Conservation (phyloP, 352 stramenopile species). For the Globisporangium yorkense region DNA sequence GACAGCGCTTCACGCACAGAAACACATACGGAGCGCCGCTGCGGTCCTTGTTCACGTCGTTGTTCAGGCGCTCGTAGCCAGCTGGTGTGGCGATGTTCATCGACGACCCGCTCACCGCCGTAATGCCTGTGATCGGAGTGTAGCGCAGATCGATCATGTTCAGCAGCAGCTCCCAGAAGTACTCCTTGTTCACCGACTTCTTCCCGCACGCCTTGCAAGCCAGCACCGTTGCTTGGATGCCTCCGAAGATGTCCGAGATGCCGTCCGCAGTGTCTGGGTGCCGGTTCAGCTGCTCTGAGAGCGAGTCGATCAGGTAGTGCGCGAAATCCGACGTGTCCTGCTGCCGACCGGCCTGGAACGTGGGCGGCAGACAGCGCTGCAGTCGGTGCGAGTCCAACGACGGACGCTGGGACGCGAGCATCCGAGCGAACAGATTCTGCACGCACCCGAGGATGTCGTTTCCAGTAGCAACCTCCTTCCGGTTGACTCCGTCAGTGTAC, state of each 20-base stretch:
- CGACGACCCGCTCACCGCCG: slow-evolving; percentile 62
- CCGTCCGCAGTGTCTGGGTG: slow-evolving; percentile 46
- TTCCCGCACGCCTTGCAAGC: slow-evolving; percentile 81
- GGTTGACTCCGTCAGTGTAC: slow-evolving; percentile 22
- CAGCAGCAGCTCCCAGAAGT: slow-evolving; percentile 86
- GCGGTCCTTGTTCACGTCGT: slow-evolving; percentile 83
- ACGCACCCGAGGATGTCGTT: slow-evolving; percentile 49
- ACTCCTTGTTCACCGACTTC: slow-evolving; percentile 76
- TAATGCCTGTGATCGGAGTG: slow-evolving; percentile 81
- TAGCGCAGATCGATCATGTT: slow-evolving; percentile 89
- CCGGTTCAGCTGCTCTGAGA: slow-evolving; percentile 68
- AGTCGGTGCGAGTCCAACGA: slow-evolving; percentile 58
- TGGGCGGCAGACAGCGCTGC: slow-evolving; percentile 61
- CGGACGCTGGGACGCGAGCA: slow-evolving; percentile 66
- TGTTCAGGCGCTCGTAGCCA: slow-evolving; percentile 79
- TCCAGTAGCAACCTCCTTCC: slow-evolving; percentile 20
- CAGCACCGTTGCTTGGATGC: slow-evolving; percentile 74
- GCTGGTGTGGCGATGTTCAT: slow-evolving; percentile 55
- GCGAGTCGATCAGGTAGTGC: slow-evolving; percentile 78
- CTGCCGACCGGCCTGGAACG: slow-evolving; percentile 78
- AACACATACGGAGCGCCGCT: slow-evolving; percentile 76
- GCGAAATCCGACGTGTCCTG: slow-evolving; percentile 87
- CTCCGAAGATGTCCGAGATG: slow-evolving; percentile 74
- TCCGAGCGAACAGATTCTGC: slow-evolving; percentile 66
- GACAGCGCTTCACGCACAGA: slow-evolving; percentile 69